A percentile compares a stretch with the other conserved stretches of the same genome.
Evolutionary conservation across 495 filamentous ascomycete species (phyloP).

Genomic region (Daldinia vernicosa): DNA sequence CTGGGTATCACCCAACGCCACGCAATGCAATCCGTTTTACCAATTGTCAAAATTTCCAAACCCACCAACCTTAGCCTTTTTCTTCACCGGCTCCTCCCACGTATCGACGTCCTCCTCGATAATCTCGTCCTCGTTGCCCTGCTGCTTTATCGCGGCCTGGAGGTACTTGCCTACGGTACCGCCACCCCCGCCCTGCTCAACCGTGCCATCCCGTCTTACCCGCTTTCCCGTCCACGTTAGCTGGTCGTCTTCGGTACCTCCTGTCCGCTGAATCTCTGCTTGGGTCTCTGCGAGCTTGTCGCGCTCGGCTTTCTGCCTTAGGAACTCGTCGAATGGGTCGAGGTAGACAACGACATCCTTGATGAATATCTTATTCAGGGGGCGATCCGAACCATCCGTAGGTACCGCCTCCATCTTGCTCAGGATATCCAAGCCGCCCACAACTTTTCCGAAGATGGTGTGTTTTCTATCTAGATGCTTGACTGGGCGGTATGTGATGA

Average conservation of each 20-base stretch:
- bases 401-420: constrained; percentile 77
- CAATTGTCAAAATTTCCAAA: constrained; percentile 95
- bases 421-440: constrained; percentile 79
- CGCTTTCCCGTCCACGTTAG: constrained; percentile 94
- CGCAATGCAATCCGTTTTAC: constrained; percentile 55
- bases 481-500: constrained; percentile 84
- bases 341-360: constrained; percentile 86
- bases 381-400: constrained; percentile 72
- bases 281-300: constrained; percentile 61
- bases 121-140: constrained; percentile 62
- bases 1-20: constrained; percentile 41
- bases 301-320: constrained; percentile 66
- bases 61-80: constrained; percentile 82
- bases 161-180: constrained; percentile 83
- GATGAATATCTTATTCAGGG: constrained; percentile 78
- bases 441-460: constrained; percentile 90
- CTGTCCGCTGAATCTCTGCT: constrained; percentile 59
- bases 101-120: constrained; percentile 66
- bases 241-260: constrained; percentile 78
- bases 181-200: constrained; percentile 55
- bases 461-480: constrained; percentile 93
- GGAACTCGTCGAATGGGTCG: constrained; percentile 95
- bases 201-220: constrained; percentile 67
- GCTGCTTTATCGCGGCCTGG: constrained; percentile 61
- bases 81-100: constrained; percentile 74